Evolutionary conservation across 306 rosid species (phyloP), one percentile per base, ranked within the genome.

Genomic region (Rosa chinensis): DNA sequence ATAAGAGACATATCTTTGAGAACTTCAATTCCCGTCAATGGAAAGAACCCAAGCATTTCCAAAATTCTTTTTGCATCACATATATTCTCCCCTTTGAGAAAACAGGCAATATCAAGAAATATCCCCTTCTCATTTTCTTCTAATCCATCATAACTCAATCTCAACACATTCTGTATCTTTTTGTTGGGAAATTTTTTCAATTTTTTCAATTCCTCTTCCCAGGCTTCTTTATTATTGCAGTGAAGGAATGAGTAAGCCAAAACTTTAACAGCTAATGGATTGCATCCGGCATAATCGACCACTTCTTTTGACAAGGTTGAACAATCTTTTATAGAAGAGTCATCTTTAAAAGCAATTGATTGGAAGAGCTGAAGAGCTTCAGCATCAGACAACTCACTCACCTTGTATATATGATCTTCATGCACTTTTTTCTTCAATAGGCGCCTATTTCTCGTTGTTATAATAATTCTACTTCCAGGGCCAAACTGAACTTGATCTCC

Each of bases 1-100:
- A 86, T 64, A 53, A 89, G 83, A 32, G 86, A 84, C 69, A 74
- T 85, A 64, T 86, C 84, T 64, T 70, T 58, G 79, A 89, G 79
- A 80, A 75, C 63, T 5, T 52, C 82, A 40, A 85, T 55, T 73
- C 87, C 88, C 25, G 47, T 55, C 23, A 6, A 40, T n/a, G 87
- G 61, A 74, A 4, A 32, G 52, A 74, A 72, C 2, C 85, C 89
- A 28, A 16, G 39, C 43, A 53, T 53, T 12, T 82, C 66, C 10
- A 84, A 35, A 3, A 76, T 56, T 52, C 74, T 67, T 40, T 47
- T 52, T 0, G 81, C 86, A 73, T 58, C 25, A 32, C 77, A 76
- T 23, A 6, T 17, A 14, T 55, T 45, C 80, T 78, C 81, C 55
- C 87, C 88, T 13, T 84, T 82, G 47, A 89, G 85, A 78, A 87